Conservation (phyloP, 495 filamentous ascomycete species). For the Bryoglossum gracile region DNA sequence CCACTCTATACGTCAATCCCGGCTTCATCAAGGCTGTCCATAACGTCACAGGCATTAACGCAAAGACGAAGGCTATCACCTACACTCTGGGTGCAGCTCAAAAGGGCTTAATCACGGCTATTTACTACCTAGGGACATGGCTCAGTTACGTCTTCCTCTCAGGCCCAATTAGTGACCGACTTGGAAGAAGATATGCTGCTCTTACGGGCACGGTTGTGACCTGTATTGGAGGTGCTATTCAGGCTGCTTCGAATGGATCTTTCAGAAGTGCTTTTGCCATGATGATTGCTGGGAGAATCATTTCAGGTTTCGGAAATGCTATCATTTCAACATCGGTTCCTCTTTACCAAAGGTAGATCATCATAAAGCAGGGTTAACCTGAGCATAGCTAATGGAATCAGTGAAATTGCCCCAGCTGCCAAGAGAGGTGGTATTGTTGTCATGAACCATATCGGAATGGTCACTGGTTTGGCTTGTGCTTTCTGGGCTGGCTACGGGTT, state of each 20-base stretch:
- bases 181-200: slow-evolving; percentile 45
- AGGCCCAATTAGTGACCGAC: slow-evolving; percentile 36
- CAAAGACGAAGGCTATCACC: too few species aligned
- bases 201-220: slow-evolving; percentile 37
- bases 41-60: slow-evolving; percentile 33
- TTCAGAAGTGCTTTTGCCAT: slow-evolving; percentile 34
- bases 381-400: slow-evolving; percentile 15
- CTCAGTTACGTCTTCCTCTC: slow-evolving; percentile 47
- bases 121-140: slow-evolving; percentile 53
- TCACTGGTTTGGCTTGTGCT: slow-evolving; percentile 41
- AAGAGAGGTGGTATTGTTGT: slow-evolving; percentile 48
- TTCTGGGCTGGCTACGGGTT: slow-evolving; percentile 39
- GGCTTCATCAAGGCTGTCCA: slow-evolving; percentile 41
- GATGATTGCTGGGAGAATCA: slow-evolving; percentile 45
- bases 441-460: slow-evolving; percentile 50
- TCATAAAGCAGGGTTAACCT: background rate
- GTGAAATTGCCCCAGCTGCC: slow-evolving; percentile 46
- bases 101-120: slow-evolving; percentile 46
- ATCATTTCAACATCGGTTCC: slow-evolving; percentile 50
- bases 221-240: slow-evolving; percentile 40
- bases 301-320: slow-evolving; percentile 44
- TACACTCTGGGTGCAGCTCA: too few species aligned
- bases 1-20: slow-evolving; percentile 46
- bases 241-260: slow-evolving; percentile 33
- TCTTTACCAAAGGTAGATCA: slow-evolving; percentile 44